Evolutionary conservation across 1,284 basidiomycete genomes (phyloP), one percentile per base, ranked within the genome.

Genomic region (Melampsora larici-populina): DNA sequence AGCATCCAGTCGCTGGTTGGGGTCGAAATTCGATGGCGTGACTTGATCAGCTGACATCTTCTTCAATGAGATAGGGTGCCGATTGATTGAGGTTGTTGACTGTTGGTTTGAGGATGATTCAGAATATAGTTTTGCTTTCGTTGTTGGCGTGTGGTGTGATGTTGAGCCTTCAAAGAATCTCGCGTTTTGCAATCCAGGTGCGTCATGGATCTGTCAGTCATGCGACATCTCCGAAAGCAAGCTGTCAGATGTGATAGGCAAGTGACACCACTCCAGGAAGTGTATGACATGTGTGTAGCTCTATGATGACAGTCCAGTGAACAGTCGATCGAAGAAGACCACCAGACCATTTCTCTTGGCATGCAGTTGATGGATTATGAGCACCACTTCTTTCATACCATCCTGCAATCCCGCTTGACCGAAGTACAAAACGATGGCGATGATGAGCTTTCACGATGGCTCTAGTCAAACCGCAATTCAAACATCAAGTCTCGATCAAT

Each of bases 401-500:
- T 40, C 40, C 8, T 40, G 13, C 40, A 40, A 40, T n/a, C n/a
- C n/a, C n/a, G 40, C 40, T 40, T 40, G 40, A 40, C 40, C 40
- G 8, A 5, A 40, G 7, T 9, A 40, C 40, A 40, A 40, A 40
- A 40, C 40, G 8, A 40, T 40, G 8, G 40, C 40, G 17, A 55
- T 26, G 51, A 55, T 55, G 21, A n/a, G 21, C 51, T 26, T 55
- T 21, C 51, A 55, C 26, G 51, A 55, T 55, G 26, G 51, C 8
- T 64, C 64, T 17, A 46, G 43, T 58, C 21, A 24, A 65, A 40
- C 24, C 11, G 26, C 43, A 24, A 63, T 58, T 11, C 40, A 55
- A 49, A 49, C 65, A 36, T 60, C 65, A n/a, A 77, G 43, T 43
- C 67, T 77, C 60, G 75, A 77, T 46, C 66, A 77, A 36, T 77